Percentiles rank a stretch among this genome's conserved stretches.
Conservation (phyloP, 106 monocot species). For the Allium sativum region DNA sequence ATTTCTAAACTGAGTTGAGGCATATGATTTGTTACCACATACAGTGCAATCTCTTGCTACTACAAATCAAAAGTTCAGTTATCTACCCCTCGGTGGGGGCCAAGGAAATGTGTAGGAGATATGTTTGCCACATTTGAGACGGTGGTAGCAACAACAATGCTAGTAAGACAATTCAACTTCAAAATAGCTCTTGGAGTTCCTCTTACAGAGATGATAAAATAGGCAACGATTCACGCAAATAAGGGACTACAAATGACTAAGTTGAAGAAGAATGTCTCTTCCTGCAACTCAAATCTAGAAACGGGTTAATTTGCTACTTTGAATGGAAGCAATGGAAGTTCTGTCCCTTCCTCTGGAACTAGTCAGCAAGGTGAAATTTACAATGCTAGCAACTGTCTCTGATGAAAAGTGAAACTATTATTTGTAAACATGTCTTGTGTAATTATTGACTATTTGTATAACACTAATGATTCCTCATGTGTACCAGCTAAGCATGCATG, state of each 20-base stretch:
- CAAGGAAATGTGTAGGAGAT: slow-evolving; percentile 92
- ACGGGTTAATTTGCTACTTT: slow-evolving; percentile 15
- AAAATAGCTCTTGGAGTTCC: slow-evolving; percentile 72
- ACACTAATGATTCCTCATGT: no score
- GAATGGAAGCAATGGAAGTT: slow-evolving; percentile 5
- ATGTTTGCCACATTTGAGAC: slow-evolving; percentile 99
- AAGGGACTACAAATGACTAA: slow-evolving; percentile 78
- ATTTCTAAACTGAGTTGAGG: no score
- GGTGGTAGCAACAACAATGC: slow-evolving; percentile 75
- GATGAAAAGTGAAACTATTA: no score
- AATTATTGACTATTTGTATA: no score
- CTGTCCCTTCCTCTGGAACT: slow-evolving; percentile 6
- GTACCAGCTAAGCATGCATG: no score
- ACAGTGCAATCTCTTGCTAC: no score
- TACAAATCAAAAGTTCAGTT: slow-evolving; percentile 57
- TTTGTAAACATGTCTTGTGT: no score
- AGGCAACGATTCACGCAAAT: slow-evolving; percentile 91
- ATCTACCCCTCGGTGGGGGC: slow-evolving; percentile 97
- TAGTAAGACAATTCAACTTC: slow-evolving; percentile 80
- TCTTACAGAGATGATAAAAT: slow-evolving; percentile 87
- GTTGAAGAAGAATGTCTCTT: slow-evolving; percentile 35
- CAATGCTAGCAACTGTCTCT: no score
- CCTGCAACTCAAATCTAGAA: slow-evolving; percentile 48
- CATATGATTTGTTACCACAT: no score
- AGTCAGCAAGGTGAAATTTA: slow-evolving; percentile 24